phyloP scores from a whole-genome alignment of 768 basidiomycete genomes.

The Zangia roseola region DNA sequence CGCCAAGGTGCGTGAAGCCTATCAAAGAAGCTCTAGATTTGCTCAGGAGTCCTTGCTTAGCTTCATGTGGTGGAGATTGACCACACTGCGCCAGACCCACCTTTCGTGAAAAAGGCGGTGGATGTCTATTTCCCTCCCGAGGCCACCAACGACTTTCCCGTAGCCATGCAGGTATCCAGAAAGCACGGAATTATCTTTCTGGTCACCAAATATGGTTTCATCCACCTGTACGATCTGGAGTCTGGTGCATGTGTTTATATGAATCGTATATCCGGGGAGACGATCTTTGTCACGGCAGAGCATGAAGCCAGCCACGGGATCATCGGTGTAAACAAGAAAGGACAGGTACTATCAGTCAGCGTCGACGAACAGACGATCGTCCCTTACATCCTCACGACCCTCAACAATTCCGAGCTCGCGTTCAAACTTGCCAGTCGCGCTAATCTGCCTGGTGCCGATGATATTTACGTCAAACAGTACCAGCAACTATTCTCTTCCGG shows the following conservation, averaged over 20 bases:
- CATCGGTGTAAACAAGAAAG: conserved; percentile 99
- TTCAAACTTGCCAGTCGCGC: conserved; percentile 97
- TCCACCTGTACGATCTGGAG: conserved; percentile 98
- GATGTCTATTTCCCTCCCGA: conserved; percentile 99
- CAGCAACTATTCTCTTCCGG: conserved; percentile 86
- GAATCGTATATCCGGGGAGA: conserved; percentile 99
- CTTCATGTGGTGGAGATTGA: conserved; percentile 99
- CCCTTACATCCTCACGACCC: conserved; percentile 88
- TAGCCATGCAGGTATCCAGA: conserved; percentile 98
- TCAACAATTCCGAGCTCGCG: conserved; percentile 97
- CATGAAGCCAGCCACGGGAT: conserved; percentile 94
- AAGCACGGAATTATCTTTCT: conserved; percentile 97
- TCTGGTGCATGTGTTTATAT: conserved; percentile 97
- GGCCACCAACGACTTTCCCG: conserved; percentile 97
- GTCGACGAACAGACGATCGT: conserved; percentile 96
- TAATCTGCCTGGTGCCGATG: conserved; percentile 96
- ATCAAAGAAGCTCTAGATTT: neutral
- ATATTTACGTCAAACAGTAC: conserved; percentile 93
- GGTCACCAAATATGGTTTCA: conserved; percentile 98
- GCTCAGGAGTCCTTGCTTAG: conserved; percentile 40
- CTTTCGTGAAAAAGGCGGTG: conserved; percentile 95
- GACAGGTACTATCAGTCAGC: conserved; percentile 94
- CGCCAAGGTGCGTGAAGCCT: conserved; percentile 71
- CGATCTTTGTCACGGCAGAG: conserved; percentile 97
- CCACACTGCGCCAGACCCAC: conserved; percentile 87